These are phyloP conservation scores for Pholiota conissans DNA, from an alignment of 768 basidiomycete genomes.

Conservation along the genomic window DNA sequence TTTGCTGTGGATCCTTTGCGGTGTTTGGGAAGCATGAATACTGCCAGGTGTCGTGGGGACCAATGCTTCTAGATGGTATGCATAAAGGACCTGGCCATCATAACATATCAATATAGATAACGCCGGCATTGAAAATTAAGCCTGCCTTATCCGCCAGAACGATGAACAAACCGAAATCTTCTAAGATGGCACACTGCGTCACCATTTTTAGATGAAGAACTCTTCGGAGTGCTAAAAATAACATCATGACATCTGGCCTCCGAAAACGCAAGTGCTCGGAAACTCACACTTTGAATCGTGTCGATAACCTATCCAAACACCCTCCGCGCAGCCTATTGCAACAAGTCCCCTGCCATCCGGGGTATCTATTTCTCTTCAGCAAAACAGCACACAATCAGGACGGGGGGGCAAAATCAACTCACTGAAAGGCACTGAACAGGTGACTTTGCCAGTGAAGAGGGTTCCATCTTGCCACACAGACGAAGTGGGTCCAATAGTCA, in stretches of 20 bases:
- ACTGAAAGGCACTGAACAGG: constrained; percentile 94
- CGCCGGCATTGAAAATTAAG: background rate
- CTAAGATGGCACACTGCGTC: constrained; percentile 91
- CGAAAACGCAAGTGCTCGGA: background rate
- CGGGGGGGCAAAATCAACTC: constrained; percentile 23
- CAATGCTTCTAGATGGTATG: constrained; percentile 94
- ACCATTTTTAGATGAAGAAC: constrained; percentile 92
- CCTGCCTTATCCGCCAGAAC: constrained; percentile 89
- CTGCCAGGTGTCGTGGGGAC: constrained; percentile 82
- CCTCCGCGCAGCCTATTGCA: constrained; percentile 89
- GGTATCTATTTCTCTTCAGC: constrained; percentile 63
- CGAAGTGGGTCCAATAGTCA: constrained; percentile 42
- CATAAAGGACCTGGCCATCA: constrained; percentile 70
- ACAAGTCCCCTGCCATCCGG: constrained; percentile 80
- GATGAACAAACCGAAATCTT: constrained; percentile 96
- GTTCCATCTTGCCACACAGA: constrained; percentile 71
- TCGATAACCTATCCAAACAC: constrained; percentile 92
- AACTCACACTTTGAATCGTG: constrained; percentile 80
- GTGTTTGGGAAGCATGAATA: constrained; percentile 70
- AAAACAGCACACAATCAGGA: background rate
- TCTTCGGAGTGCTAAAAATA: constrained; percentile 71
- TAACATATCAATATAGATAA: constrained; percentile 2
- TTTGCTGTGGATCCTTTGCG: constrained; percentile 86
- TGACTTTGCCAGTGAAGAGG: constrained; percentile 79
- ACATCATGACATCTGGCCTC: background rate